phyloP scores from a whole-genome alignment of 257 asterid genomes.

The Solanum medicagineum region DNA sequence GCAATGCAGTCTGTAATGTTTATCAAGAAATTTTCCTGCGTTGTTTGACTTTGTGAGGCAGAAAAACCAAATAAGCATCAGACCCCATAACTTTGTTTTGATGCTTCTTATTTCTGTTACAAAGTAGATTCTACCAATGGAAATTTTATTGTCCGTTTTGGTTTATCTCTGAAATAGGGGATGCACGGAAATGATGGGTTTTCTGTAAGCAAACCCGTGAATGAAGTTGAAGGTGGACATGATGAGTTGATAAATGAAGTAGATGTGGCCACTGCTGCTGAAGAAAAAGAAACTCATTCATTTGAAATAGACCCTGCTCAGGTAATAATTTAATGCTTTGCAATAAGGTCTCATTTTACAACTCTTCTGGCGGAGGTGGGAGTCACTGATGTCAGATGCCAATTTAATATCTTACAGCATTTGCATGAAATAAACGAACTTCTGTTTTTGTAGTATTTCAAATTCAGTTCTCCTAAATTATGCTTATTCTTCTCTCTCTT shows the following conservation, averaged over 20 bases:
- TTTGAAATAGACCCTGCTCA: slow-evolving; percentile 90
- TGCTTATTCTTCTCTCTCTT: not conserved
- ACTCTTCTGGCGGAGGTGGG: not conserved
- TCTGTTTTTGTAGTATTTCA: not conserved
- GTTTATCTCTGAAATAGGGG: slow-evolving; percentile 25
- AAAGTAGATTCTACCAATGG: not conserved
- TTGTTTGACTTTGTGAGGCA: not conserved
- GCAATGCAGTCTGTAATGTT: not conserved
- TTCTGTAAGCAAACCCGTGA: slow-evolving; percentile 68
- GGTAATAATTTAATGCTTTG: slow-evolving; percentile 21
- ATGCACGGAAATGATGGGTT: slow-evolving; percentile 58
- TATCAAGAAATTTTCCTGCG: not conserved
- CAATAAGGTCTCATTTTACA: not conserved
- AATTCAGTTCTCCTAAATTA: not conserved
- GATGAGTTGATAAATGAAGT: slow-evolving; percentile 89
- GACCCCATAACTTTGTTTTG: not conserved
- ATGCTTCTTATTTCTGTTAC: not conserved
- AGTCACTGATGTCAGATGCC: not conserved
- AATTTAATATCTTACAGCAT: not conserved
- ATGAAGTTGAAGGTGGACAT: slow-evolving; percentile 78
- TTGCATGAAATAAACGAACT: not conserved
- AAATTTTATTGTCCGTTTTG: not conserved
- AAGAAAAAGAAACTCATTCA: slow-evolving; percentile 94
- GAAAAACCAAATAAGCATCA: not conserved
- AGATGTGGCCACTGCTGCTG: slow-evolving; percentile 91